Conservation (phyloP, 148 eudicot genomes). For the Persicaria maculosa region DNA sequence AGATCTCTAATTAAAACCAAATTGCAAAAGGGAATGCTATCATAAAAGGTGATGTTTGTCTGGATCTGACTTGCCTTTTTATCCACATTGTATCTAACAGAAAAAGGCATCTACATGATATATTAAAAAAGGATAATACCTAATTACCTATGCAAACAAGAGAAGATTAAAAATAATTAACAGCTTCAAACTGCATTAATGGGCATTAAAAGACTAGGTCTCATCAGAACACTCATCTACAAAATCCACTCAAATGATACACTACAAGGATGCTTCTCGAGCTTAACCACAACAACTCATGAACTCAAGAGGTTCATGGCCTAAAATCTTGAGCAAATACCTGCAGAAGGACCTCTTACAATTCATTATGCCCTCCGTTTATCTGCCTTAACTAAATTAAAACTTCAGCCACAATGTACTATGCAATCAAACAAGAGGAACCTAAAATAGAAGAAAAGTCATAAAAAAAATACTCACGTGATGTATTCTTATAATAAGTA, state of each 20-base stretch:
- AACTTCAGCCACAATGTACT: neutral
- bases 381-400: neutral
- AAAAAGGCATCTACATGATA: neutral
- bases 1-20: neutral
- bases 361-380: neutral
- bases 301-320: too few species aligned
- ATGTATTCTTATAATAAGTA: neutral
- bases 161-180: neutral
- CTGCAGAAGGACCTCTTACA: neutral
- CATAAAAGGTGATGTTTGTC: neutral
- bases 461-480: neutral
- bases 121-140: neutral
- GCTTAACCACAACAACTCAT: too few species aligned
- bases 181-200: neutral
- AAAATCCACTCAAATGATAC: neutral
- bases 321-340: too few species aligned
- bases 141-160: neutral
- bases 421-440: neutral
- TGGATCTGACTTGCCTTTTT: neutral
- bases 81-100: neutral
- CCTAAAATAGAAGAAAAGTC: neutral
- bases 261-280: neutral
- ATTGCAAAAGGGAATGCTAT: neutral
- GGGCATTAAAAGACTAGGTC: neutral
- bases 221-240: neutral